Base-by-base conservation (phyloP, 2,329 filamentous ascomycete species). In the Xylariaceae sp. region DNA sequence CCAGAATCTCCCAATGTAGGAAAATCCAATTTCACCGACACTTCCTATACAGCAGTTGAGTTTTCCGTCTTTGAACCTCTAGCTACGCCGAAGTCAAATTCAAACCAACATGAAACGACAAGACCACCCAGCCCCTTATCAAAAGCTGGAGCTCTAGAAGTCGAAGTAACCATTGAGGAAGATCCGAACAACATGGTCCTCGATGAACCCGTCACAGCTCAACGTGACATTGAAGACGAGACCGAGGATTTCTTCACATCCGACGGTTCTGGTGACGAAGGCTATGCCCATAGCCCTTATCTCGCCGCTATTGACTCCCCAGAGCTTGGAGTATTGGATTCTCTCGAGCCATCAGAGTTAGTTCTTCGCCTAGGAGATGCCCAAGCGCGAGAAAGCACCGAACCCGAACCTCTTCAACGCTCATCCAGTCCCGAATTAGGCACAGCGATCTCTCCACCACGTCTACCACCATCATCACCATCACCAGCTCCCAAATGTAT, bases 401-500 rank as follows among this genome's bases (percentile, higher is more conserved):
- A 42, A 20, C 12, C 12, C 12, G 32, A 14, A 19, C 20, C n/a
- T 19, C 21, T 12, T 5, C 44, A 42, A 14, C 48, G 48, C 8
- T 44, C 33, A 17, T 43, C 51, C 10, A 54, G 51, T 25, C 51
- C 51, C 14, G 51, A 54, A 12, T 40, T 54, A 21, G 51, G 51
- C 3, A 49, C 46, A 35, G 47, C 49, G 20, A 43, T 36, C 21
- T 11, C 32, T 2, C 39, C 37, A 12, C 29, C 41, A 32, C 21
- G n/a, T 21, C 21, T 20, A 21, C 37, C 27, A 6, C 5, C n/a
- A 10, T 21, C n/a, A 6, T 27, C 25, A n/a, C 22, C 52, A n/a
- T n/a, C n/a, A n/a, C 41, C 37, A 19, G n/a, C 32, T 2, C 39
- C 37, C n/a, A 33, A 44, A 32, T 21, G n/a, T 21, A 23, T 20